Percentiles rank a stretch among this genome's conserved stretches.
Conservation (phyloP, 129 eudicot species). For the Saposhnikovia divaricata region DNA sequence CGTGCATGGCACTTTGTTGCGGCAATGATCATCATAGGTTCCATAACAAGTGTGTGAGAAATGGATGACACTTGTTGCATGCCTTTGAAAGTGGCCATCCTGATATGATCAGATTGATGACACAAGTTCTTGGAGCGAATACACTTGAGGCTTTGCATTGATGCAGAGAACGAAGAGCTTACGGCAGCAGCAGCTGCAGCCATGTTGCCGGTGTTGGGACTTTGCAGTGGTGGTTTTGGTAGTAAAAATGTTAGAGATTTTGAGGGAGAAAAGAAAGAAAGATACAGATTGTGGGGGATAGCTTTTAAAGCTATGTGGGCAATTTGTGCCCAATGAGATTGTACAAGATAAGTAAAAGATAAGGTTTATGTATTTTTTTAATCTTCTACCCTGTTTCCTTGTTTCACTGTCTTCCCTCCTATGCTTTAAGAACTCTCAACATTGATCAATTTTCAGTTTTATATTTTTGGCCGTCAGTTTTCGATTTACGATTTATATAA, state of each 20-base stretch:
- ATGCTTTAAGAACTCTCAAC: not conserved
- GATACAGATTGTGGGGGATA: not conserved
- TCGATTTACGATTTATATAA: too few relatives aligned
- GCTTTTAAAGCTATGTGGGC: conserved; percentile 17
- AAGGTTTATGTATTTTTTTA: conserved; percentile 17
- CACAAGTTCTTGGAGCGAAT: conserved; percentile 22
- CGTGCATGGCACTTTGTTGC: conserved; percentile 19
- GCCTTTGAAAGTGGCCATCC: conserved; percentile 28
- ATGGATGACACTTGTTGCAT: conserved; percentile 25
- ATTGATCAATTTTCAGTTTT: not conserved
- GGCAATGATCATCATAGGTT: conserved; percentile 17
- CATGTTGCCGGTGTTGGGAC: conserved; percentile 20
- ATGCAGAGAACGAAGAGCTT: conserved; percentile 40
- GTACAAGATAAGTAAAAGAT: conserved; percentile 21
- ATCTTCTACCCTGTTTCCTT: not conserved
- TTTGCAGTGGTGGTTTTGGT: not conserved
- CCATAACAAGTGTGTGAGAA: conserved; percentile 19
- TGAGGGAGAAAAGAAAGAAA: not conserved
- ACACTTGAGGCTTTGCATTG: conserved; percentile 26
- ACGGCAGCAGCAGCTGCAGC: conserved; percentile 54
- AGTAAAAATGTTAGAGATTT: not conserved
- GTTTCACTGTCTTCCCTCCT: not conserved
- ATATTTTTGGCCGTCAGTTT: too few relatives aligned
- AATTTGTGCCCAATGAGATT: conserved; percentile 25
- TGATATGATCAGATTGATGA: conserved; percentile 18